These are phyloP conservation scores for Boletus rufocinnamomeus DNA, from an alignment of 768 basidiomycete species.

Conservation along the genomic window DNA sequence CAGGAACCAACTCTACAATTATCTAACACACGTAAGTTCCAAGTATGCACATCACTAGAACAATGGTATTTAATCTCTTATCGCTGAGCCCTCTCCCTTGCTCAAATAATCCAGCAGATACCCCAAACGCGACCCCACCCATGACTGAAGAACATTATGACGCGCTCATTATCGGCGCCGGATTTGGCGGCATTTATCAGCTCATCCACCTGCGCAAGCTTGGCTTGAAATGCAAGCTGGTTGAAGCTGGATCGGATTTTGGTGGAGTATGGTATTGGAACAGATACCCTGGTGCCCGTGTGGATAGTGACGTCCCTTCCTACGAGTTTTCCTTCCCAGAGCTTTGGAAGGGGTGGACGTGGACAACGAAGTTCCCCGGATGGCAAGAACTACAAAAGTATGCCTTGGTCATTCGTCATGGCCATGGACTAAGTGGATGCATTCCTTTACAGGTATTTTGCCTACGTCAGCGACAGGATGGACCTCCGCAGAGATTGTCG, in stretches of 20 bases:
- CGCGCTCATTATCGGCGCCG: conserved; percentile 11
- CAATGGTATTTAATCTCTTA: background rate
- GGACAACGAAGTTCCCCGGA: conserved; percentile 13
- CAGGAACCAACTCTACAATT: no score
- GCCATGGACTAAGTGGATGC: background rate
- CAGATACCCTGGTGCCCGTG: conserved; percentile 16
- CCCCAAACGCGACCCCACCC: background rate
- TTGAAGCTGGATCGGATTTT: conserved; percentile 11
- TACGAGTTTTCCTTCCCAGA: conserved; percentile 14
- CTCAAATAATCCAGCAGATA: background rate
- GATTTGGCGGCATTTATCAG: conserved; percentile 12
- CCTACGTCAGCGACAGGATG: conserved; percentile 11
- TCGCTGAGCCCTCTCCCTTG: background rate
- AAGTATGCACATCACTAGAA: background rate
- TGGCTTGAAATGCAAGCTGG: conserved; percentile 6
- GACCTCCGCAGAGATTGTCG: conserved; percentile 14
- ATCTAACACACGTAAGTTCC: background rate
- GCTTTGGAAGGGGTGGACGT: conserved; percentile 18
- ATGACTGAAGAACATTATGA: conserved; percentile 14
- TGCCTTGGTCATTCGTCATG: background rate
- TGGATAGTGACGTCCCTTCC: conserved; percentile 9
- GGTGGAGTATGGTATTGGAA: conserved; percentile 18
- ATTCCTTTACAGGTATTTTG: conserved; percentile 6
- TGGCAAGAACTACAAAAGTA: conserved; percentile 11
- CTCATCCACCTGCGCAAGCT: conserved; percentile 15